Evolutionary conservation across 306 rosid genomes (phyloP).

Genomic region (Alnus glutinosa): DNA sequence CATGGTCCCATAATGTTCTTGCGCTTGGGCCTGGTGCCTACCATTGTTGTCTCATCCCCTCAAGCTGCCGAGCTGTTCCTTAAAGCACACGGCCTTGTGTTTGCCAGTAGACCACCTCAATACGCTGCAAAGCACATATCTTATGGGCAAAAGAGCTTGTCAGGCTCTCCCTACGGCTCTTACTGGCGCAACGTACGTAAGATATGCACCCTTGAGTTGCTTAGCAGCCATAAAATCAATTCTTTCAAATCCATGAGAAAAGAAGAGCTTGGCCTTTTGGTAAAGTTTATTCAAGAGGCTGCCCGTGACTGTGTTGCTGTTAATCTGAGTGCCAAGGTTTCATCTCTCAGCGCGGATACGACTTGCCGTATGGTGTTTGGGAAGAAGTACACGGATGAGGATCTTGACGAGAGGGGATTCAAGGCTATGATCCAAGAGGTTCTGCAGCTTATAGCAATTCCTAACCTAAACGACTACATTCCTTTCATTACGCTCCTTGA

Average conservation of each 20-base stretch:
- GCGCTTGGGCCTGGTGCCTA: slow-evolving; percentile 49
- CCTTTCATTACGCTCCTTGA: slow-evolving; percentile 52
- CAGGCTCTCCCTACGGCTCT: slow-evolving; percentile 47
- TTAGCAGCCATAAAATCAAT: slow-evolving; percentile 45
- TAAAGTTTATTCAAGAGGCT: slow-evolving; percentile 36
- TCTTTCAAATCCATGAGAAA: slow-evolving; percentile 55
- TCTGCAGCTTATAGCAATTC: slow-evolving; percentile 35
- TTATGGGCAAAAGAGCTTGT: slow-evolving; percentile 43
- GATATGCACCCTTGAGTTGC: slow-evolving; percentile 61
- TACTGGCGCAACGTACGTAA: slow-evolving; percentile 72
- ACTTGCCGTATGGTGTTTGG: slow-evolving; percentile 64
- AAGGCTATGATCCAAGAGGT: slow-evolving; percentile 43
- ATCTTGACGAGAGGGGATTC: slow-evolving; percentile 53
- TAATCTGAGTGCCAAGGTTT: slow-evolving; percentile 47
- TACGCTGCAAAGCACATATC: slow-evolving; percentile 38
- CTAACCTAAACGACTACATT: slow-evolving; percentile 52
- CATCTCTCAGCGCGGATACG: slow-evolving; percentile 35
- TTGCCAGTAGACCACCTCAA: slow-evolving; percentile 58
- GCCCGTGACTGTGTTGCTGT: slow-evolving; percentile 26
- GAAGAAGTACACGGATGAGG: slow-evolving; percentile 50
- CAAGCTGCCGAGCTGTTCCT: slow-evolving; percentile 68
- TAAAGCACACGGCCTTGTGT: slow-evolving; percentile 55
- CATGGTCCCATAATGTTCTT: slow-evolving; percentile 63
- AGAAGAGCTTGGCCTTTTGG: slow-evolving; percentile 46
- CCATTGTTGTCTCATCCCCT: slow-evolving; percentile 67